These are phyloP conservation scores for Daldinia childiae DNA, from an alignment of 495 filamentous ascomycete genomes.

Conservation along the genomic window DNA sequence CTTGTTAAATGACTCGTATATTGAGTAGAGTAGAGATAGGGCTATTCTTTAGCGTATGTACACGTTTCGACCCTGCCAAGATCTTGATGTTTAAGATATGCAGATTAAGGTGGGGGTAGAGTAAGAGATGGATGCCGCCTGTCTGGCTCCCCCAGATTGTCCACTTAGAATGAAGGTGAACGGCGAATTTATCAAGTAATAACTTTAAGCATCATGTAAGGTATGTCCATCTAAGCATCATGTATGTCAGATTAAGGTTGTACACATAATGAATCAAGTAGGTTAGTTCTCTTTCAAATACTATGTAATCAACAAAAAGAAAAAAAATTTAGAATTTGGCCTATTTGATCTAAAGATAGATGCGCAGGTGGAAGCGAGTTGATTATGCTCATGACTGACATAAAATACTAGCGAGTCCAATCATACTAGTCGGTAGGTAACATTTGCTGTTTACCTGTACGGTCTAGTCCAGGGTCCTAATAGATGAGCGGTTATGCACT, in stretches of 20 bases:
- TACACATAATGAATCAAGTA: neutral
- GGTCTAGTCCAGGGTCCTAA: constrained; percentile 12
- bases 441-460: constrained; percentile 21
- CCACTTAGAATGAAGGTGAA: neutral
- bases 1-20: neutral
- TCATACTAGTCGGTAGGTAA: constrained; percentile 13
- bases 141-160: constrained; percentile 8
- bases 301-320: neutral
- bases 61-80: constrained; percentile 1
- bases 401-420: constrained; percentile 19
- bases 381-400: constrained; percentile 20
- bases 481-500: constrained; percentile 37
- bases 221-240: constrained; percentile 5
- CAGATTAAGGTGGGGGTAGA: neutral
- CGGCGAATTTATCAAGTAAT: constrained; percentile 27
- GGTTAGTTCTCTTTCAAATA: neutral
- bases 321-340: neutral
- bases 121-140: neutral
- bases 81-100: constrained; percentile 10
- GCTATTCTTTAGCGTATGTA: neutral
- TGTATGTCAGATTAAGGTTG: constrained; percentile 40
- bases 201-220: constrained; percentile 44
- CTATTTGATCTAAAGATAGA: neutral
- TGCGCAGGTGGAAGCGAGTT: constrained; percentile 12
- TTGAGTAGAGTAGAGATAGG: neutral